A percentile compares a stretch with the other conserved stretches of the same genome.
phyloP scores from a whole-genome alignment of 345 rosid genomes.

The Citrus australasica region DNA sequence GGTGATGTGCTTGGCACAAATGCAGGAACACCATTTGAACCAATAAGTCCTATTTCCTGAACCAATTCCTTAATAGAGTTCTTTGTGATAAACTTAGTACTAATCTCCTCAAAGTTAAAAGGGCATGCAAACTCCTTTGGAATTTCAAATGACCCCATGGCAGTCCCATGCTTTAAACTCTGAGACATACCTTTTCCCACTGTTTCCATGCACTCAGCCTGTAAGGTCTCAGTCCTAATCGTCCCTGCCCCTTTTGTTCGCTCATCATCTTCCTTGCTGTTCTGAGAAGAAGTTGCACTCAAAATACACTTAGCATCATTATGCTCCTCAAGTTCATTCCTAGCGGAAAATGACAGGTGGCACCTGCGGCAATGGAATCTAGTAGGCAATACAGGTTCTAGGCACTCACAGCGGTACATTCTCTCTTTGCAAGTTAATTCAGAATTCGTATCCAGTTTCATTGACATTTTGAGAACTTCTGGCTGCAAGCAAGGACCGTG shows the following conservation, averaged over 20 bases:
- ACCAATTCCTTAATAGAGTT: constrained; percentile 34
- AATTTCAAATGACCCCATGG: constrained; percentile 5
- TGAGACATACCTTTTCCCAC: neutral
- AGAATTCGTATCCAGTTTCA: neutral
- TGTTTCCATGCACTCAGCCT: constrained; percentile 8
- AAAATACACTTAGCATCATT: constrained; percentile 24
- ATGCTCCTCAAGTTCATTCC: constrained; percentile 23
- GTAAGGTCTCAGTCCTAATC: constrained; percentile 7
- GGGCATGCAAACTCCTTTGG: constrained; percentile 20
- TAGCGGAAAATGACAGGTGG: constrained; percentile 26
- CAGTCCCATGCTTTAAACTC: constrained; percentile 13
- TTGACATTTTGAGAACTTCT: neutral
- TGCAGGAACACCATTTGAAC: constrained; percentile 33
- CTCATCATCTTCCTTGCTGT: neutral
- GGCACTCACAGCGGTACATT: constrained; percentile 29
- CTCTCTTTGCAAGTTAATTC: constrained; percentile 5
- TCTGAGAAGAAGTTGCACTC: constrained; percentile 8
- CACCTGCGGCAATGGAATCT: constrained; percentile 30
- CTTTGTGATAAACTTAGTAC: constrained; percentile 25
- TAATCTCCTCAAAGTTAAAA: constrained; percentile 27
- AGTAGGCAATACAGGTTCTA: constrained; percentile 33
- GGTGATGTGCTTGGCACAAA: constrained; percentile 23
- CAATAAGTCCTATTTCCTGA: constrained; percentile 35
- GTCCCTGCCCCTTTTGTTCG: constrained; percentile 2
- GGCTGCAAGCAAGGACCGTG: constrained; percentile 22